Conservation (phyloP, 148 eudicot genomes). For the Simmondsia chinensis region DNA sequence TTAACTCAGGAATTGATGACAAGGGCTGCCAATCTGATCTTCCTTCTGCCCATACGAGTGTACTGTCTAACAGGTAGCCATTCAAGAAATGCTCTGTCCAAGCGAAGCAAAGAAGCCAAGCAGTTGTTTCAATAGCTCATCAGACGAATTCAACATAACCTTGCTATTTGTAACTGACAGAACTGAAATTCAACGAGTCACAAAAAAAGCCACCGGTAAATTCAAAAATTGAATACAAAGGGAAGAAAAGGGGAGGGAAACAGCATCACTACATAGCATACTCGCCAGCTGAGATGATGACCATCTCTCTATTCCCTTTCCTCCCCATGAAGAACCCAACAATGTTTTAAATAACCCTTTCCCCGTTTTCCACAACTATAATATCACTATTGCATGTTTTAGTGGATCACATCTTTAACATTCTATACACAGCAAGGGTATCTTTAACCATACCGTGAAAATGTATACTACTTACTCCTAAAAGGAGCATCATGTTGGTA, state of each 20-base stretch:
- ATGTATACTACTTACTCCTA: too few species aligned
- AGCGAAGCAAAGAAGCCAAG: constrained; percentile 44
- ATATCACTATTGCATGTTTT: too few species aligned
- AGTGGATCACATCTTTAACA: not conserved
- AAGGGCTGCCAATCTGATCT: constrained; percentile 86
- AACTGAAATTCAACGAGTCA: constrained; percentile 34
- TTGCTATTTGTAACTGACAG: constrained; percentile 19
- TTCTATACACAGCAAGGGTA: not conserved
- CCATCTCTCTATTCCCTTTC: not conserved
- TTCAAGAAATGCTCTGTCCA: constrained; percentile 75
- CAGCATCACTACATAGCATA: too few species aligned
- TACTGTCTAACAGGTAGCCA: constrained; percentile 61
- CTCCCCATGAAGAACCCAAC: not conserved
- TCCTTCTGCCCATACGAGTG: constrained; percentile 90
- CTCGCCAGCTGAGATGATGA: too few species aligned
- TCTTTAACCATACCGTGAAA: too few species aligned
- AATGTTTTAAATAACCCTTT: too few species aligned
- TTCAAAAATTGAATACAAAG: constrained; percentile 4
- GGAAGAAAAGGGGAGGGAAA: not conserved
- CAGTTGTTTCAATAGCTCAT: constrained; percentile 32
- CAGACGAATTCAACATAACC: constrained; percentile 27
- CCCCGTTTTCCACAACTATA: too few species aligned
- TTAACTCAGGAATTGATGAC: constrained; percentile 60
- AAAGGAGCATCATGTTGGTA: too few species aligned
- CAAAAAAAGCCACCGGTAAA: constrained; percentile 19